Conservation (phyloP, 805 yeast species). For the Lipomyces sp. region DNA sequence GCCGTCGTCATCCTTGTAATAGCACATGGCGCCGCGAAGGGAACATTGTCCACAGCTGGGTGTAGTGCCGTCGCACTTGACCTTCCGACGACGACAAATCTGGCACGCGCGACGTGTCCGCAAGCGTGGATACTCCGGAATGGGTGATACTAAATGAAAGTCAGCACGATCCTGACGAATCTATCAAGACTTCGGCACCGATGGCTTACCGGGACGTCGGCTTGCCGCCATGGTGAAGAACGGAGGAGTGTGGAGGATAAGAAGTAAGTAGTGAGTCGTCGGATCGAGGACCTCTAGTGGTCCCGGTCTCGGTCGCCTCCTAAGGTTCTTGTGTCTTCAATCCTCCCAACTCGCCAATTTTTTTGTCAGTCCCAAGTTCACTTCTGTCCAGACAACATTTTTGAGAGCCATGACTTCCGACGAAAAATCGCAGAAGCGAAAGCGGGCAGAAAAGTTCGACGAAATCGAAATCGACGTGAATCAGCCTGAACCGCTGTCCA, state of each 20-base stretch:
- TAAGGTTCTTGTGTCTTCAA: too few species aligned
- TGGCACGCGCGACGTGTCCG: conserved; percentile 28
- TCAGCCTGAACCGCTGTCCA: conserved; percentile 79
- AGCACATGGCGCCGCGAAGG: conserved; percentile 25
- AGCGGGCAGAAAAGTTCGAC: conserved; percentile 29
- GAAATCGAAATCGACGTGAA: conserved; percentile 44
- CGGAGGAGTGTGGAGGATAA: too few species aligned
- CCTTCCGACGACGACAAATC: conserved; percentile 27
- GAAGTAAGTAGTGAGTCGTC: not conserved
- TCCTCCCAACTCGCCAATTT: too few species aligned
- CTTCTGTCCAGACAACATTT: too few species aligned
- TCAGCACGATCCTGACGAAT: not conserved
- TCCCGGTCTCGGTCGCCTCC: too few species aligned
- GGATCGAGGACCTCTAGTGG: too few species aligned
- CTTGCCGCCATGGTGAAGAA: too few species aligned
- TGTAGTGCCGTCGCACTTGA: conserved; percentile 26
- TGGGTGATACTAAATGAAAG: conserved; percentile 19
- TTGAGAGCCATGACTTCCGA: too few species aligned
- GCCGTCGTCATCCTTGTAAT: conserved; percentile 22
- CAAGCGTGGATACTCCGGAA: conserved; percentile 28
- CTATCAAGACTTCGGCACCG: not conserved
- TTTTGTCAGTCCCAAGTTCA: too few species aligned
- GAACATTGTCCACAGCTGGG: conserved; percentile 27
- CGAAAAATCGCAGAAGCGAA: too few species aligned
- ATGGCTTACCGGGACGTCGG: too few species aligned